Conservation (phyloP, 495 filamentous ascomycete species). For the Tuber microsphaerosporum region DNA sequence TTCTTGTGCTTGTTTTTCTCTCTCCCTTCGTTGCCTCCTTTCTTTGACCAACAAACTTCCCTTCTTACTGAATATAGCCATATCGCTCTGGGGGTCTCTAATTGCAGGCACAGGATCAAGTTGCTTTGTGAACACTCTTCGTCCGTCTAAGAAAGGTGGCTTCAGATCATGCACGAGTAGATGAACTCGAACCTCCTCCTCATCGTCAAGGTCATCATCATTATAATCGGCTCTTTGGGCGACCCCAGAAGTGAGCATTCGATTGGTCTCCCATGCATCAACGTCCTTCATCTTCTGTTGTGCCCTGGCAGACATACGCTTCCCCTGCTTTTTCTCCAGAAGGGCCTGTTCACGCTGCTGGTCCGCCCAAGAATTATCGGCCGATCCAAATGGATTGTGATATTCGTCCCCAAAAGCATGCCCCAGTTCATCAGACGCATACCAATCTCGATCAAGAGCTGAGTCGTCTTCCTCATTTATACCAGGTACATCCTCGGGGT, state of each 20-base stretch:
- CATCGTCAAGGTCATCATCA: slow-evolving; percentile 78
- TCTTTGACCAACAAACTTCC: slow-evolving; percentile 91
- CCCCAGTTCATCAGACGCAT: slow-evolving; percentile 67
- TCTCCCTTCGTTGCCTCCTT: slow-evolving; percentile 80
- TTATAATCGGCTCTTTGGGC: slow-evolving; percentile 79
- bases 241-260: slow-evolving; percentile 93
- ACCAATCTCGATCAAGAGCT: slow-evolving; percentile 85
- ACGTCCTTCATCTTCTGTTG: slow-evolving; percentile 84
- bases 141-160: slow-evolving; percentile 91
- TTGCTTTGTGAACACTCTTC: slow-evolving; percentile 94
- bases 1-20: slow-evolving; percentile 90
- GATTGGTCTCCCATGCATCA: slow-evolving; percentile 97
- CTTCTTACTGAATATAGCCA: slow-evolving; percentile 97
- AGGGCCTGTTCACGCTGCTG: slow-evolving; percentile 64
- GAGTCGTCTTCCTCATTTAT: slow-evolving; percentile 45
- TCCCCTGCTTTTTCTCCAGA: slow-evolving; percentile 65
- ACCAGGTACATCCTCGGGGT: slow-evolving; percentile 23
- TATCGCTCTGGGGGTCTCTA: slow-evolving; percentile 90
- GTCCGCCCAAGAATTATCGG: slow-evolving; percentile 61
- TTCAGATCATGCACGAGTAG: slow-evolving; percentile 87
- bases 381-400: slow-evolving; percentile 60
- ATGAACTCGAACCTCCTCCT: slow-evolving; percentile 85
- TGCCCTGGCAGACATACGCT: slow-evolving; percentile 61
- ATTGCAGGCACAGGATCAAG: slow-evolving; percentile 91
- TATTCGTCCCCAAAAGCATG: slow-evolving; percentile 73